Percentiles rank a stretch among this genome's conserved stretches.
Evolutionary conservation across 768 basidiomycete genomes (phyloP).

Genomic region (Galerina marginata): DNA sequence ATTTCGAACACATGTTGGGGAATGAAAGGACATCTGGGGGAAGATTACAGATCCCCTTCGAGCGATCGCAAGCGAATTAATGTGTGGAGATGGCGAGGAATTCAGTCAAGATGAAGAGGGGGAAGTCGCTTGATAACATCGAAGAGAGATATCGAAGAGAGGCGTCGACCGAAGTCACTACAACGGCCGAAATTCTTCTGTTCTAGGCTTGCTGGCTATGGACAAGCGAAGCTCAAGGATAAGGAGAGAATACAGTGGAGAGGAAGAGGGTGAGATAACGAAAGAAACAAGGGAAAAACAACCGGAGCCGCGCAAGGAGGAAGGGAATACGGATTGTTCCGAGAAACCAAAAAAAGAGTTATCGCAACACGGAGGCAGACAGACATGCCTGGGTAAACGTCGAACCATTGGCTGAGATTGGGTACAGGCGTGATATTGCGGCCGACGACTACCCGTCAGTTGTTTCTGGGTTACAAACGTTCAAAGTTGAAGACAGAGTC

Average conservation of each 20-base stretch:
- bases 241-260: not conserved
- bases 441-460: not conserved
- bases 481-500: not conserved
- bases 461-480: too few relatives aligned
- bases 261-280: not conserved
- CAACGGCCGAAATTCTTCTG: not conserved
- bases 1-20: slow-evolving; percentile 15
- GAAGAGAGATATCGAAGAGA: not conserved
- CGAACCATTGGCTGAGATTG: not conserved
- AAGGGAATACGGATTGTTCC: slow-evolving; percentile 13
- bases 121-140: slow-evolving; percentile 1
- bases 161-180: not conserved
- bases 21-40: slow-evolving; percentile 15
- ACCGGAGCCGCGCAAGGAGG: slow-evolving; percentile 11
- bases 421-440: not conserved
- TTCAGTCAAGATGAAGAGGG: not conserved
- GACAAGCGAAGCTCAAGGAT: not conserved
- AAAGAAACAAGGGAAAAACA: not conserved
- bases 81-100: not conserved
- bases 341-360: not conserved
- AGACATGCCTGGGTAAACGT: slow-evolving; percentile 14
- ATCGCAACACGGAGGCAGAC: not conserved
- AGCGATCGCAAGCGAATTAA: slow-evolving; percentile 3
- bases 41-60: slow-evolving; percentile 6
- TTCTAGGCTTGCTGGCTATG: not conserved